Evolutionary conservation across 805 yeast species (phyloP).

Genomic region (Yueomyces sinensis): DNA sequence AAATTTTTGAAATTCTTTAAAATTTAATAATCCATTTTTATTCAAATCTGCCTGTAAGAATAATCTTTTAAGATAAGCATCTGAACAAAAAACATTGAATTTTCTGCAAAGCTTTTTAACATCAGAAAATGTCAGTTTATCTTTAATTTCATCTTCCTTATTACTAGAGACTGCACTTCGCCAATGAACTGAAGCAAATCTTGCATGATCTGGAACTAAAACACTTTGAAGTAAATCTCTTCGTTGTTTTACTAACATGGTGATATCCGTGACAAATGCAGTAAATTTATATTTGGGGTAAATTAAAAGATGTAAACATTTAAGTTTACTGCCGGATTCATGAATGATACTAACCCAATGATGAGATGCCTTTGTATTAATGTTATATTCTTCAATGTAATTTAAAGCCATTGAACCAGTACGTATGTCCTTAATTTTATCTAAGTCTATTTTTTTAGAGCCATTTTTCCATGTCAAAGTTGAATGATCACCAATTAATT

Average conservation of each 20-base stretch:
- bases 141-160: conserved; percentile 24
- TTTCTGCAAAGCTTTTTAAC: conserved; percentile 51
- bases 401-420: conserved; percentile 64
- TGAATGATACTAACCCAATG: conserved; percentile 79
- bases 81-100: conserved; percentile 60
- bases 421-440: conserved; percentile 23
- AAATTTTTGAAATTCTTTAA: conserved; percentile 63
- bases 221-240: conserved; percentile 50
- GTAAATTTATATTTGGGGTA: too few relatives aligned
- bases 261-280: conserved; percentile 43
- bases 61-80: conserved; percentile 26
- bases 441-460: conserved; percentile 17
- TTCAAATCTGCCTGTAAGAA: conserved; percentile 44
- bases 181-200: conserved; percentile 57
- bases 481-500: conserved; percentile 9
- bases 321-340: conserved; percentile 44
- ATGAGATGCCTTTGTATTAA: conserved; percentile 48
- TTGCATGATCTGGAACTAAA: conserved; percentile 43
- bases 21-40: conserved; percentile 40
- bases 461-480: conserved; percentile 19
- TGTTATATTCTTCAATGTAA: conserved; percentile 73
- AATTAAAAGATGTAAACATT: conserved; percentile 75
- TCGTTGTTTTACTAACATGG: conserved; percentile 41
- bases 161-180: conserved; percentile 28
- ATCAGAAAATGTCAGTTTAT: conserved; percentile 46